Evolutionary conservation across 2,329 filamentous ascomycete genomes (phyloP), one percentile per base, ranked within the genome.

Genomic region (Exophiala bonariae): DNA sequence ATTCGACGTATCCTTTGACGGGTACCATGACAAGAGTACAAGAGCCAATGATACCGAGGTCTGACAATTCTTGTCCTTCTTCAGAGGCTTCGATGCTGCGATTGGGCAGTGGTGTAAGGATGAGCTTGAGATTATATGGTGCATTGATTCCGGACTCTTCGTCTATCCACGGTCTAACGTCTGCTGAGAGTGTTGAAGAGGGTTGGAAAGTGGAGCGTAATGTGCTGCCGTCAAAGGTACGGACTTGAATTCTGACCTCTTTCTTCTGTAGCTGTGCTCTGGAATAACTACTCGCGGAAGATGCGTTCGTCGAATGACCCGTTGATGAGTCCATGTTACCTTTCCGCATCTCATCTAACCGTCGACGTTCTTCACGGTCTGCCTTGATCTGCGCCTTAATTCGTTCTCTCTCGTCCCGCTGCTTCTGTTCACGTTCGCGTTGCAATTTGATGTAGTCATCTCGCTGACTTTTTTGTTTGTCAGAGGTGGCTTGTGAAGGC

Each of bases 1-100:
- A 82, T 18, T 80, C 75, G 2, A 76, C 77, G 56, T 78, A 83
- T 1, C 75, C 75, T 28, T 77, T 74, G 2, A 89, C 79, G 0
- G 89, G 89, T 1, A 92, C 78, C 37, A 96, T 79, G 8, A 96
- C 83, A 3, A 96, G 74, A 0, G 89, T 97, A 1, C 89, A 87
- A 4, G 83, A 90, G 0, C 91, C 90, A 1, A 82, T 77, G 0
- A 96, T 74, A 1, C 83, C 87, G 6, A 96, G 76, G 4, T 87
- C 83, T 11, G 75, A 70, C 0, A 96, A 75, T 0, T 78, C 75
- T 55, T 83, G 74, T 28, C 75, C 76, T 66, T 96, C 92, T 54
- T 96, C 90, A 0, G 80, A 76, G 3, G 84, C 79, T 26, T 86
- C 84, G 48, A 97, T 83, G 8, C 79, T 81, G 54, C 81, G 82